Evolutionary conservation across 257 asterid genomes (phyloP).

Genomic region (Penstemon newberryi): DNA sequence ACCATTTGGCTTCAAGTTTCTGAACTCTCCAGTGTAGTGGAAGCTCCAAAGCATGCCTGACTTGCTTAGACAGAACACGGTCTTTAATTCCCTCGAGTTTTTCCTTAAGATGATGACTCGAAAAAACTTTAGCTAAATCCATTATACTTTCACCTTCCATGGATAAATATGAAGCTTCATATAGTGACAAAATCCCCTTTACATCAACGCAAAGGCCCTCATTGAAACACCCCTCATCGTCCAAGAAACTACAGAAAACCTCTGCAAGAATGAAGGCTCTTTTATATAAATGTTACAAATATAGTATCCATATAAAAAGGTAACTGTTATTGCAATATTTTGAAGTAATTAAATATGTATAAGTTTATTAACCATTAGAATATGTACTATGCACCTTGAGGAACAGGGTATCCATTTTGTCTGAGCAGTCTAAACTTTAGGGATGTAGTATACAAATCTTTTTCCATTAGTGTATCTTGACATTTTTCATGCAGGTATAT

Average conservation of each 20-base stretch:
- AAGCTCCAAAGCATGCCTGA: constrained; percentile 49
- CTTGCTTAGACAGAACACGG: constrained; percentile 24
- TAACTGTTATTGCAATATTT: background rate
- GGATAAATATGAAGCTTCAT: constrained; percentile 56
- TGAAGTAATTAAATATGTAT: background rate
- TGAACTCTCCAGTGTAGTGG: constrained; percentile 58
- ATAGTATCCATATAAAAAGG: background rate
- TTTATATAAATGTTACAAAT: background rate
- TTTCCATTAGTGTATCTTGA: background rate
- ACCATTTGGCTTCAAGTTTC: constrained; percentile 51
- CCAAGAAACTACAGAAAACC: constrained; percentile 46
- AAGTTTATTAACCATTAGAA: background rate
- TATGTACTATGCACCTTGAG: constrained; percentile 35
- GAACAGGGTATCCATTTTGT: constrained; percentile 38
- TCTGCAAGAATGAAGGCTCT: constrained; percentile 27
- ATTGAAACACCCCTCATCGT: constrained; percentile 35
- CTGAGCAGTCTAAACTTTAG: constrained; percentile 45
- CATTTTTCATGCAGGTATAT: background rate
- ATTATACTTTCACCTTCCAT: constrained; percentile 44
- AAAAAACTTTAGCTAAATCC: constrained; percentile 39
- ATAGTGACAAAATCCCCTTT: constrained; percentile 40
- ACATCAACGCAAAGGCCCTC: constrained; percentile 25
- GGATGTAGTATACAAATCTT: constrained; percentile 30
- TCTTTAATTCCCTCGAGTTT: constrained; percentile 18
- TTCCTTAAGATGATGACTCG: constrained; percentile 30